Conservation (phyloP, 1,284 basidiomycete genomes). For the Sanghuangporus baumii region DNA sequence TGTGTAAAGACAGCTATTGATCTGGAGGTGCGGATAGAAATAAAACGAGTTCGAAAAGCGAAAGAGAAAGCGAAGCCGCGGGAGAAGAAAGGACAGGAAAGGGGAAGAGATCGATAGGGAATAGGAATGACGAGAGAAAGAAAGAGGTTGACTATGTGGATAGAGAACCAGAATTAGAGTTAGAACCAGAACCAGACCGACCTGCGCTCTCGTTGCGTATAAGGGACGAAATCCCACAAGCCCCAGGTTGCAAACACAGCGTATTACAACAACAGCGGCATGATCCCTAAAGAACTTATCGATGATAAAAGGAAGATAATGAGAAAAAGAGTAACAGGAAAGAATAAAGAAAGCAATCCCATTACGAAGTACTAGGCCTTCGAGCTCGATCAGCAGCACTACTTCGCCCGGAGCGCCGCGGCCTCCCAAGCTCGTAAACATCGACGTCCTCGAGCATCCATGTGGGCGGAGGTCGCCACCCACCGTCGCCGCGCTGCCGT, state of each 20-base stretch:
- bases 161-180: neutral
- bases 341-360: neutral
- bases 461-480: constrained; percentile 9
- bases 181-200: neutral
- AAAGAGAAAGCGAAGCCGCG: neutral
- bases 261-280: too few species aligned
- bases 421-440: constrained; percentile 8
- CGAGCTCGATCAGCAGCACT: neutral
- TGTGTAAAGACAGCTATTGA: too few species aligned
- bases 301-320: neutral
- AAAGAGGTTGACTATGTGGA: neutral
- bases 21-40: too few species aligned
- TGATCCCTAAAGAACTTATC: too few species aligned
- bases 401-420: constrained; percentile 4
- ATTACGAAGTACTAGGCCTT: constrained; percentile 4
- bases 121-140: neutral
- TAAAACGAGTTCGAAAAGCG: neutral
- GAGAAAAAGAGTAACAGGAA: neutral
- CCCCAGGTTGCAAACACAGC: too few species aligned
- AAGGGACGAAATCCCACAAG: neutral
- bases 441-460: constrained; percentile 12
- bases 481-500: neutral
- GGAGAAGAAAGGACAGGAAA: neutral
- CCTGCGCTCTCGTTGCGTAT: neutral
- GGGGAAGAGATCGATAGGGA: neutral